A percentile compares a stretch with the other conserved stretches of the same genome.
Conservation (phyloP, 805 yeast species). For the Candida odintsovae region DNA sequence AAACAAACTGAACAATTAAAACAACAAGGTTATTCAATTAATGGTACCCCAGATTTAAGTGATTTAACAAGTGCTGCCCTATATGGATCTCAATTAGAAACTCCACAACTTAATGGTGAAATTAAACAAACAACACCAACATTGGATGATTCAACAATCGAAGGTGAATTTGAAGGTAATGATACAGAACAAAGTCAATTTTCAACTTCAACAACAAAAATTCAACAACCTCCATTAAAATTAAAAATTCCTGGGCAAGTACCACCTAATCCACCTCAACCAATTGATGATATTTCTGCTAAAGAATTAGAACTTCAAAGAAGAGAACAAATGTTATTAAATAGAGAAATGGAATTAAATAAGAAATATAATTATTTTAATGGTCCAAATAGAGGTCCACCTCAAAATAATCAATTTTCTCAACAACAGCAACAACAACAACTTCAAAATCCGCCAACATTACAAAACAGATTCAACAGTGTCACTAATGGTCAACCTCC, state of each 20-base stretch:
- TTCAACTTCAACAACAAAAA: slow-evolving; percentile 7
- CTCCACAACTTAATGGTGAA: slow-evolving; percentile 8
- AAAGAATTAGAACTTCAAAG: slow-evolving; percentile 24
- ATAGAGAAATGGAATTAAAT: slow-evolving; percentile 23
- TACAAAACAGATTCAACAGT: background rate
- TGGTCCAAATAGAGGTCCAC: slow-evolving; percentile 7
- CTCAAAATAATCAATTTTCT: background rate
- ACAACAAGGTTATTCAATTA: slow-evolving; percentile 3
- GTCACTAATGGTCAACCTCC: background rate
- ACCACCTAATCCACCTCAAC: slow-evolving; percentile 20
- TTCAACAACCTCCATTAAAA: background rate
- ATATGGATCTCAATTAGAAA: slow-evolving; percentile 16
- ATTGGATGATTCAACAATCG: background rate
- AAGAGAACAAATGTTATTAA: slow-evolving; percentile 19
- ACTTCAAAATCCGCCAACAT: slow-evolving; percentile 5
- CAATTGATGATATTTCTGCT: slow-evolving; percentile 8
- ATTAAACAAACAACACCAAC: background rate
- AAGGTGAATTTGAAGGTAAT: background rate
- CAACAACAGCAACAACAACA: slow-evolving; percentile 14
- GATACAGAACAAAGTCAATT: slow-evolving; percentile 11
- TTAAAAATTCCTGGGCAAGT: background rate
- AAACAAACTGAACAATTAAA: background rate
- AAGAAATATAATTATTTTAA: slow-evolving; percentile 14
- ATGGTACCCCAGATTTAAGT: slow-evolving; percentile 26
- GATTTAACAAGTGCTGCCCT: slow-evolving; percentile 22